phyloP scores from a whole-genome alignment of 495 filamentous ascomycete genomes.

The Lasiosphaeria miniovina region DNA sequence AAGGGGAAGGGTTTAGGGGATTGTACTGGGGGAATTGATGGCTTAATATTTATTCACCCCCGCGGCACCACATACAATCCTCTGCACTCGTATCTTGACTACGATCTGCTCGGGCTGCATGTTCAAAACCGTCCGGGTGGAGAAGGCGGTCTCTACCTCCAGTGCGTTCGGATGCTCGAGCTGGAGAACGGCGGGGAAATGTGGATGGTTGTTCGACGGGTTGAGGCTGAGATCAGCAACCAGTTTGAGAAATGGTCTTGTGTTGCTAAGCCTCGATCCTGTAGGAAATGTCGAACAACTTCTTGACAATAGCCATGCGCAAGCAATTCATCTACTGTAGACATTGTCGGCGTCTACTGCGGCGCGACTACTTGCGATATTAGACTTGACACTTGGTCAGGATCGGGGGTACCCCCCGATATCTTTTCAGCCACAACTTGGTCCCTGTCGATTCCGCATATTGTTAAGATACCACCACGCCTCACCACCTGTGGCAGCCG shows the following conservation, averaged over 20 bases:
- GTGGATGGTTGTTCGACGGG: not conserved
- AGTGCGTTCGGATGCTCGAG: not conserved
- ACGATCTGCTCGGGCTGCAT: not conserved
- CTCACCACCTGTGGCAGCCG: too few relatives aligned
- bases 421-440: too few relatives aligned
- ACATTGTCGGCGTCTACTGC: too few relatives aligned
- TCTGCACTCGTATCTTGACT: not conserved
- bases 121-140: not conserved
- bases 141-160: not conserved
- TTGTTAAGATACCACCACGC: too few relatives aligned
- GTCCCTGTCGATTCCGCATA: too few relatives aligned
- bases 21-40: too few relatives aligned
- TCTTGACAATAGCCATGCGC: not conserved
- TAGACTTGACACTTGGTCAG: too few relatives aligned
- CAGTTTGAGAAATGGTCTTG: not conserved
- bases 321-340: not conserved
- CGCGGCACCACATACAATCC: not conserved
- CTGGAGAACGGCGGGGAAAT: not conserved
- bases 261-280: not conserved
- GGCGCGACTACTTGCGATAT: too few relatives aligned
- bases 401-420: too few relatives aligned
- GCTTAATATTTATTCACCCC: too few relatives aligned
- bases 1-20: too few relatives aligned
- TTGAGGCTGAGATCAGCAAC: not conserved
- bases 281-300: not conserved